Percentiles rank a stretch among this genome's conserved stretches.
Conservation (phyloP, 495 filamentous ascomycete genomes). For the Penicillium verhagenii region DNA sequence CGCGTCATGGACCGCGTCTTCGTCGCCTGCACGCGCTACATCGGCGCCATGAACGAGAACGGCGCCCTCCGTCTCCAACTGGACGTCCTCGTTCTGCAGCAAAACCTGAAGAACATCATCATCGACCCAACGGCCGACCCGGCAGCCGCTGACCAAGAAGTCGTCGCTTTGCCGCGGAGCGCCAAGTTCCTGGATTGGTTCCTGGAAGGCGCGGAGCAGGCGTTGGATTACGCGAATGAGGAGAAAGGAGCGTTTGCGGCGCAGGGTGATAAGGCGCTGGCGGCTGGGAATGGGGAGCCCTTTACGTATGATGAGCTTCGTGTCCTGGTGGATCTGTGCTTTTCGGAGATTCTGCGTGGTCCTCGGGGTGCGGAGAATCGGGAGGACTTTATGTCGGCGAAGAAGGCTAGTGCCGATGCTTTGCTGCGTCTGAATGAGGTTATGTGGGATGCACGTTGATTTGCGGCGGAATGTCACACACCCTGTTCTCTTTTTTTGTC, state of each 20-base stretch:
- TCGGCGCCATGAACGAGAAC: conserved; percentile 68
- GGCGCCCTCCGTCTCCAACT: conserved; percentile 81
- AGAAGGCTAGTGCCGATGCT: conserved; percentile 72
- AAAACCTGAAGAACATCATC: conserved; percentile 89
- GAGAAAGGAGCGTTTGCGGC: conserved; percentile 46
- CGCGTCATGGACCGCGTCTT: conserved; percentile 69
- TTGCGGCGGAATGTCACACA: no score
- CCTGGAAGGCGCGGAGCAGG: conserved; percentile 68
- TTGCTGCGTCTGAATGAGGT: conserved; percentile 73
- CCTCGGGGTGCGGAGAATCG: conserved; percentile 61
- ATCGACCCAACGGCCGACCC: conserved; percentile 26
- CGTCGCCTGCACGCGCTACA: conserved; percentile 59
- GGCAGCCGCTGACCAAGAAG: conserved; percentile 26
- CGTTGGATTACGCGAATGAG: conserved; percentile 62
- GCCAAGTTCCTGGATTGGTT: conserved; percentile 80
- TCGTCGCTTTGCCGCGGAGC: conserved; percentile 66
- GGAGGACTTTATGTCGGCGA: conserved; percentile 70
- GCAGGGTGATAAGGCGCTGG: conserved; percentile 34
- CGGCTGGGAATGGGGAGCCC: conserved; percentile 40
- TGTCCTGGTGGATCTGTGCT: conserved; percentile 79
- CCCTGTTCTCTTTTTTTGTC: no score
- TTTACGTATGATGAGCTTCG: conserved; percentile 86
- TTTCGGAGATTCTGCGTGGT: conserved; percentile 67
- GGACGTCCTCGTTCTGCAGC: conserved; percentile 90
- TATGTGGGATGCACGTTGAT: conserved; percentile 63